Evolutionary conservation across 495 filamentous ascomycete genomes (phyloP), one percentile per base, ranked within the genome.

Genomic region (Xylaria venustula): DNA sequence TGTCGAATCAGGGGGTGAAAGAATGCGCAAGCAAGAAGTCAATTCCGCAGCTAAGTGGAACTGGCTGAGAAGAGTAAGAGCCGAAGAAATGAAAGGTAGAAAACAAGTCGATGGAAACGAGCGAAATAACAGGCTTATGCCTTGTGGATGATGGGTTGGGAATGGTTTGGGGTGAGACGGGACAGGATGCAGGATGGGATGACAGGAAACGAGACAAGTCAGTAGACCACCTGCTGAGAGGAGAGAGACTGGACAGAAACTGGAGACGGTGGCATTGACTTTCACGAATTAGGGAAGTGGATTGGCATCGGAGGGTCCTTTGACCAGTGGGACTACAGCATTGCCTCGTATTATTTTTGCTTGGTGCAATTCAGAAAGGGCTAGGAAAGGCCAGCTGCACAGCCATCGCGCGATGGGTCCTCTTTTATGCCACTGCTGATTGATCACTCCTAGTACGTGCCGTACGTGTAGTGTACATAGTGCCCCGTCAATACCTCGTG

Each of bases 91-190:
- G 23, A 60, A 60, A 8, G 30, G 36, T 54, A 48, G 40, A 34
- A 45, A 54, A 54, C 37, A 34, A 36, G 25, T 50, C 19, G 50
- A 54, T 48, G 58, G 50, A 61, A 61, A 61, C 58, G 58, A 61
- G 58, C 50, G 58, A 40, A 52, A 58, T 28, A 58, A 50, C 55
- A 58, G 55, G 55, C 44, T 50, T 58, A 50, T 49, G 55, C 54
- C 54, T 2, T 48, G 11, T 41, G 40, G 30, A 36, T 17, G 22
- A 19, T 36, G 42, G 11, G 30, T 34, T 34, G 30, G 30, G 30
- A 11, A 34, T 34, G 15, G 44, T 23, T 48, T 28, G 30, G 54
- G 41, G 44, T 32, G 22, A 23, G 32, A 14, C 15, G 32, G n/a
- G 17, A 25, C 14, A 32, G 3, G 28, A 28, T 17, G 41, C 30